Base-by-base conservation (phyloP, 2,329 filamentous ascomycete genomes). In the Alternaria longipes region DNA sequence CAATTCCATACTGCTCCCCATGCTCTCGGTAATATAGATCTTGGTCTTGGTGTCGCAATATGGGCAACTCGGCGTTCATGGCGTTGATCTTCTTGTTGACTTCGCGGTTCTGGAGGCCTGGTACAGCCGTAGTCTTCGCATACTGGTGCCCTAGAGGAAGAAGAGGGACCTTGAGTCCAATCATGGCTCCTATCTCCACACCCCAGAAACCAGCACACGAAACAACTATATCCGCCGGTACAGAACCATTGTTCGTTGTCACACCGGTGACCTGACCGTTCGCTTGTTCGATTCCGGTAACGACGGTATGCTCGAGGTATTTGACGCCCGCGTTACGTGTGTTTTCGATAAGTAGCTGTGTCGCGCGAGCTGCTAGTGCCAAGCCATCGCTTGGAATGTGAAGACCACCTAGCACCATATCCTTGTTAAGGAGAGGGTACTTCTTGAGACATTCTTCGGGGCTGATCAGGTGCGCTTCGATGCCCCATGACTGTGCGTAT, bases 181-280 rank as follows among this genome's bases (percentile, higher is more conserved):
- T 82, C 87, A 90, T 87, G 6, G 83, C 84, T 22, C 87, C 87
- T 7, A 90, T 79, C 70, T 90, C 87, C 8, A 89, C 87, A 11
- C 87, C 87, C 87, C 87, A 90, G 73, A 90, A 88, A 0, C 87
- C 87, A 7, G 86, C 87, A 62, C 87, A 90, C 2, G 86, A 89
- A 38, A 90, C 75, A 52, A 89, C 80, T 24, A 89, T 85, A 56
- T 90, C 87, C 0, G 87, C 87, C 0, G 84, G 78, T 20, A 89
- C 80, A 0, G 70, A 82, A 22, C 83, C 83, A 4, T 74, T 75
- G 1, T 80, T 76, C 0, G 86, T 88, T 1, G 64, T 76, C 0
- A 89, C 87, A 2, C 87, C 87, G 0, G 86, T 88, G 12, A 89
- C 86, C 3, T 75, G 81, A 18, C 82, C 81, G 7, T 81, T 72